Conservation (phyloP, 805 yeast genomes). For the Kodamaea sagamina region DNA sequence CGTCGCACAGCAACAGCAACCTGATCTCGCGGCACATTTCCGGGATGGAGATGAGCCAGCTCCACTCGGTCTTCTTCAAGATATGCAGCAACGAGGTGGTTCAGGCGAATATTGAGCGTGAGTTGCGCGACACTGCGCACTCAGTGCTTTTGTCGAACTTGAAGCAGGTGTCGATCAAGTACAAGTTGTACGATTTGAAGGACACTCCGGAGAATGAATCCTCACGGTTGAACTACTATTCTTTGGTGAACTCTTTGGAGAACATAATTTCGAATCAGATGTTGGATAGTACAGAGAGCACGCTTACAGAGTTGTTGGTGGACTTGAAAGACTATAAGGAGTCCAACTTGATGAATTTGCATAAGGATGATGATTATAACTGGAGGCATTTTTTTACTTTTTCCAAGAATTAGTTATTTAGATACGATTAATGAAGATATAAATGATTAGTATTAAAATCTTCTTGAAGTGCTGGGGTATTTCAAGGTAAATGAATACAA, state of each 20-base stretch:
- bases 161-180: constrained; percentile 34
- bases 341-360: constrained; percentile 11
- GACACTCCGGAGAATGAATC: constrained; percentile 13
- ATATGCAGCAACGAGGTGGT: constrained; percentile 21
- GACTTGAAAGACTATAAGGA: constrained; percentile 13
- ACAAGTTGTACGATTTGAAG: constrained; percentile 27
- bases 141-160: constrained; percentile 28
- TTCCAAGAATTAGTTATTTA: neutral
- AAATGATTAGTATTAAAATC: too few relatives aligned
- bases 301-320: constrained; percentile 2
- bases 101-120: constrained; percentile 17
- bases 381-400: constrained; percentile 9
- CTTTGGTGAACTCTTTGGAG: constrained; percentile 20
- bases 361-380: constrained; percentile 1
- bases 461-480: too few relatives aligned
- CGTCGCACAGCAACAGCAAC: constrained; percentile 21
- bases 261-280: constrained; percentile 12
- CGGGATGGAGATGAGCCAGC: constrained; percentile 18
- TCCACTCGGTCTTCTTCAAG: constrained; percentile 30
- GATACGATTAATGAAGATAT: neutral
- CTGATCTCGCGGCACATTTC: constrained; percentile 19
- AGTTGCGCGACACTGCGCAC: constrained; percentile 13
- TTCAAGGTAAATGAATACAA: too few relatives aligned
- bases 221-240: constrained; percentile 16
- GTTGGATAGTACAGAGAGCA: neutral